Evolutionary conservation across 1,284 basidiomycete genomes (phyloP).

Genomic region (Tylopilus sp.): DNA sequence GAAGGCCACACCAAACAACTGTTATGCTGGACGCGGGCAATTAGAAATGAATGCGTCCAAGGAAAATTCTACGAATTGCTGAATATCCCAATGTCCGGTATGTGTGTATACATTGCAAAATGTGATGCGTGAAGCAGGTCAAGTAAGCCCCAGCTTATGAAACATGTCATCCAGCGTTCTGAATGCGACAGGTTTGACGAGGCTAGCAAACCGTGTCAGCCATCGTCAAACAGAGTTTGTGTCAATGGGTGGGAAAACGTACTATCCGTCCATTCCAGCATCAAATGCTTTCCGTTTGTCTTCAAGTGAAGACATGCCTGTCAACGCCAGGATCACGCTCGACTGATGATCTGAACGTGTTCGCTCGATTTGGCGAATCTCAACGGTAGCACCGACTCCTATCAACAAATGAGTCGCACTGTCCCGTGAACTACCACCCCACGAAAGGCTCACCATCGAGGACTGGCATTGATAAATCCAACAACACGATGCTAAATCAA

Average conservation of each 20-base stretch:
- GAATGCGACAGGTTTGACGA: constrained; percentile 90
- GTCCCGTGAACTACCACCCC: not conserved
- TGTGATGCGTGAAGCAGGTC: constrained; percentile 21
- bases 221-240: not conserved
- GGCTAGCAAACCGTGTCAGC: constrained; percentile 40
- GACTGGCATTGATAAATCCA: constrained; percentile 91
- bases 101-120: constrained; percentile 13
- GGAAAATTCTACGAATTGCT: constrained; percentile 9
- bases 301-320: constrained; percentile 87
- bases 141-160: constrained; percentile 64
- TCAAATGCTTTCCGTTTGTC: constrained; percentile 89
- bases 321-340: constrained; percentile 81
- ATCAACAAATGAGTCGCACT: constrained; percentile 1
- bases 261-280: constrained; percentile 94
- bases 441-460: constrained; percentile 60
- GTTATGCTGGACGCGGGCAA: constrained; percentile 1
- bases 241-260: constrained; percentile 34
- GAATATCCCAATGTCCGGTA: constrained; percentile 13
- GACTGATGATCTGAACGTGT: constrained; percentile 38
- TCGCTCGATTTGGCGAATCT: constrained; percentile 78
- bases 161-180: constrained; percentile 85
- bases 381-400: constrained; percentile 78
- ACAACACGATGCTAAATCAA: constrained; percentile 63
- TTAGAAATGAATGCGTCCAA: not conserved
- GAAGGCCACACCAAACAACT: constrained; percentile 2